Evolutionary conservation across 345 rosid species (phyloP), one percentile per base, ranked within the genome.

Genomic region (Chamaenerion angustifolium): DNA sequence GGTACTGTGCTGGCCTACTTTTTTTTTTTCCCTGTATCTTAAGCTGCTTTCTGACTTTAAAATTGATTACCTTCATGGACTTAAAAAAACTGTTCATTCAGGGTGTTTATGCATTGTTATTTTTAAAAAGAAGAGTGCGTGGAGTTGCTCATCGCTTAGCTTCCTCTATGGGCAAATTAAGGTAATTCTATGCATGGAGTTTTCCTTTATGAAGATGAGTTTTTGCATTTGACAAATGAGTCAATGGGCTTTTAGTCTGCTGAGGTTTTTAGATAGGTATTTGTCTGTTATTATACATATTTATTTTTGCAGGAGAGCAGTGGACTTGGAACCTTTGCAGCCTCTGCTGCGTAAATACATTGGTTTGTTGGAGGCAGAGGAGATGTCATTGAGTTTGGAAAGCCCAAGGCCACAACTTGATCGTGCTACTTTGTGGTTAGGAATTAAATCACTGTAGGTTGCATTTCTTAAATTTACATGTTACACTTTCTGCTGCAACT

Each of bases 41-140:
- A 21, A 42, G 16, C 14, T n/a, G 48, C 3, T 13, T 25, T 55
- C 35, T 14, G 15, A 40, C 54, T 45, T 27, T 59, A 11, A 13
- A 0, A 40, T 23, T 41, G 40, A 14, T 23, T 5, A 48, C 44
- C 56, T 51, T 56, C 18, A 18, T 40, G 18, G 56, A 43, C 12
- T 52, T 31, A 6, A 16, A 43, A 12, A 49, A 10, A 44, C 47
- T 21, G 25, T 40, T 40, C 10, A 50, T 11, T 45, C 41, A 92
- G 98, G 98, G 98, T 42, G 89, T 92, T 42, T 87, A 78, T 68
- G 95, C 85, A 16, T 68, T 87, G 62, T 82, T 92, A 58, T 92
- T 92, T 62, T 80, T 80, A 71, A 87, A 79, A 68, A 79, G 98
- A 76, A 75, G 88, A 68, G 96, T 82, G 48, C 89, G 98, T 31